These are phyloP conservation scores for Dictyostelium capitatum DNA, from an alignment of 78 protist species.

Conservation along the genomic window DNA sequence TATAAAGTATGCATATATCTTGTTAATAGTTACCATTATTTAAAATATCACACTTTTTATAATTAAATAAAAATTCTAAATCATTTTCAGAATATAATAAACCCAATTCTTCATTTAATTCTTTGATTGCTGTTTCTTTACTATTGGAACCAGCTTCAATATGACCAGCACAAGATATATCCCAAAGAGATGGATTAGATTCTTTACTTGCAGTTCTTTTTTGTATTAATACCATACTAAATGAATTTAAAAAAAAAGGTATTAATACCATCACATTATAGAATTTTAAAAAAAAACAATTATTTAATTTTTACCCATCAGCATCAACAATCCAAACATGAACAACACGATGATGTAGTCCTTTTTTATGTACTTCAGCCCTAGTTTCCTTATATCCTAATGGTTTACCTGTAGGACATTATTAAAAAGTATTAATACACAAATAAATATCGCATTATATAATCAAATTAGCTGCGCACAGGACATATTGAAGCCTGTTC, in stretches of 20 bases:
- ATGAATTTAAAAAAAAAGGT: too few species aligned
- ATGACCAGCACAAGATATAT: slow-evolving; percentile 80
- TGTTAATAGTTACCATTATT: slow-evolving; percentile 21
- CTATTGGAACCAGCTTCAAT: slow-evolving; percentile 56
- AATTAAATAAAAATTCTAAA: slow-evolving; percentile 24
- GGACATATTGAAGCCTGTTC: too few species aligned
- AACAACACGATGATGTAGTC: slow-evolving; percentile 38
- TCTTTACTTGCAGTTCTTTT: slow-evolving; percentile 31
- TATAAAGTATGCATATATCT: too few species aligned
- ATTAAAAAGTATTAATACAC: too few species aligned
- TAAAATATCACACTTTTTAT: neutral
- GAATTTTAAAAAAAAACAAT: slow-evolving; percentile 17
- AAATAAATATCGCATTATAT: too few species aligned
- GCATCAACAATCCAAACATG: slow-evolving; percentile 50
- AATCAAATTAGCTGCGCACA: too few species aligned
- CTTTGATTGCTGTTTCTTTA: slow-evolving; percentile 41
- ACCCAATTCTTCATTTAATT: slow-evolving; percentile 61
- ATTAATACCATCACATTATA: slow-evolving; percentile 29
- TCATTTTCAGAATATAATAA: slow-evolving; percentile 4
- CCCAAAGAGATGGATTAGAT: slow-evolving; percentile 53
- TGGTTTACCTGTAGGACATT: too few species aligned
- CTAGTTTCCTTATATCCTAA: slow-evolving; percentile 37
- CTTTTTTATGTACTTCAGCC: slow-evolving; percentile 34
- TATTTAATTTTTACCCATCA: too few species aligned
- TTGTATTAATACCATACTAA: slow-evolving; percentile 54